Base-by-base conservation (phyloP, 1,284 basidiomycete genomes). In the Leucoagaricus sp. region DNA sequence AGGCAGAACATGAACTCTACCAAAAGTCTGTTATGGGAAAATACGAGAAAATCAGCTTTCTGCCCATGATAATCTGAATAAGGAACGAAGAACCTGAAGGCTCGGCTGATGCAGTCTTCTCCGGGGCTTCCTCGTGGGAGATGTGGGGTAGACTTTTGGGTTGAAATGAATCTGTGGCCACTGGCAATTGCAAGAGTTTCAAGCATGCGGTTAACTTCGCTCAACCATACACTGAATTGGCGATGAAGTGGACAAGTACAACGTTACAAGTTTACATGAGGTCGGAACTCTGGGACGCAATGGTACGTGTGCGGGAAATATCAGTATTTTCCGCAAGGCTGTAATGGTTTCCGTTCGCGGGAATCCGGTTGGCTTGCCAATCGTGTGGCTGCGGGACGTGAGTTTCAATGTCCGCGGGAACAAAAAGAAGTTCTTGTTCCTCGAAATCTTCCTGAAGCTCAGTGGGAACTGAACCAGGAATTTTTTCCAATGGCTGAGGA, bases 341-440 rank as follows among this genome's bases (percentile, higher is more conserved):
- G 69, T 59, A 71, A 62, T 10, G 64, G 59, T 49, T 65, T 69
- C 47, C 73, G 65, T 53, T 74, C 44, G 28, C 36, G 71, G 38
- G 71, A 65, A 26, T 75, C 64, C 29, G 40, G 21, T 33, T 17
- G 19, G 9, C 33, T 33, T 33, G 51, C 44, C 53, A 52, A 21
- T 31, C 38, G 7, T 55, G 45, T 46, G 38, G 45, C 33, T 31
- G 53, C 40, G 53, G 19, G 10, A 26, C 23, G 19, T 26, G 47
- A 17, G 62, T 33, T 57, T 71, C 74, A 40, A 71, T 66, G 63
- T 90, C 86, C n/a, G 86, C 88, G 26, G 89, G 89, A 23, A 89
- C 84, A 63, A 90, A 90, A 21, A n/a, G n/a, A n/a, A 89, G 73
- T 45, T 82, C 77, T 60, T 85, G 83, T 49, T 84, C 80, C 63